These are phyloP conservation scores for Delphinella strobiligena DNA, from an alignment of 2,329 filamentous ascomycete genomes.

Conservation along the genomic window DNA sequence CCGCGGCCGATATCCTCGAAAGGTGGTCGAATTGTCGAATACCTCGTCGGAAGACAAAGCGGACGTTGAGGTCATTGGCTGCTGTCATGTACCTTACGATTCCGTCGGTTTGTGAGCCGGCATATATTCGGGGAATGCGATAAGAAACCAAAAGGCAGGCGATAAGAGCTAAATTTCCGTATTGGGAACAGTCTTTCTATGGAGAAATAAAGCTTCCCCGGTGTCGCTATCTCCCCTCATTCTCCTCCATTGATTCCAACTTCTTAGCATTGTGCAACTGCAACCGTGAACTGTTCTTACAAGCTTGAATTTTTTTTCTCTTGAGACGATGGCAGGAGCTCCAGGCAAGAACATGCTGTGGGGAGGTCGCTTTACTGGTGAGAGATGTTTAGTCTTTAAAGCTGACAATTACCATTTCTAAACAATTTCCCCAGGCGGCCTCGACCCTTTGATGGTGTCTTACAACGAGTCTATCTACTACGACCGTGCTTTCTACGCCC, in stretches of 20 bases:
- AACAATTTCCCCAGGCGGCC: constrained; percentile 43
- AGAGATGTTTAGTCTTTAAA: constrained; percentile 1
- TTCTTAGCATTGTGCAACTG: too few relatives aligned
- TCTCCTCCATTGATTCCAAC: constrained; percentile 2
- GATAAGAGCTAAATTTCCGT: too few relatives aligned
- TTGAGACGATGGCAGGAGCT: constrained; percentile 7
- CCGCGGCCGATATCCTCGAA: too few relatives aligned
- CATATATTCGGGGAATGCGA: too few relatives aligned
- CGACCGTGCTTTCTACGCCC: constrained; percentile 64
- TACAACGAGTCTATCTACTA: constrained; percentile 76
- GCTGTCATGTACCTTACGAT: too few relatives aligned
- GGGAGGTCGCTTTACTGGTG: constrained; percentile 51
- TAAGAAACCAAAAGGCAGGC: too few relatives aligned
- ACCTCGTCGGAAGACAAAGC: too few relatives aligned
- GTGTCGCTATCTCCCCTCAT: not conserved
- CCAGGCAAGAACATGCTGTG: constrained; percentile 42
- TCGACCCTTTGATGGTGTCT: constrained; percentile 74
- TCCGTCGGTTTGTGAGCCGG: too few relatives aligned
- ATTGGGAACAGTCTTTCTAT: too few relatives aligned
- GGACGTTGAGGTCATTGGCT: too few relatives aligned
- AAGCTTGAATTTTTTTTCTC: not conserved
- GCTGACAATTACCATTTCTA: not conserved
- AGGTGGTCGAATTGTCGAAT: too few relatives aligned
- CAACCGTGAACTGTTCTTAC: not conserved
- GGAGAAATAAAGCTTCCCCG: too few relatives aligned